Conservation (phyloP, 768 basidiomycete genomes). For the Glaciozyma antarctica region DNA sequence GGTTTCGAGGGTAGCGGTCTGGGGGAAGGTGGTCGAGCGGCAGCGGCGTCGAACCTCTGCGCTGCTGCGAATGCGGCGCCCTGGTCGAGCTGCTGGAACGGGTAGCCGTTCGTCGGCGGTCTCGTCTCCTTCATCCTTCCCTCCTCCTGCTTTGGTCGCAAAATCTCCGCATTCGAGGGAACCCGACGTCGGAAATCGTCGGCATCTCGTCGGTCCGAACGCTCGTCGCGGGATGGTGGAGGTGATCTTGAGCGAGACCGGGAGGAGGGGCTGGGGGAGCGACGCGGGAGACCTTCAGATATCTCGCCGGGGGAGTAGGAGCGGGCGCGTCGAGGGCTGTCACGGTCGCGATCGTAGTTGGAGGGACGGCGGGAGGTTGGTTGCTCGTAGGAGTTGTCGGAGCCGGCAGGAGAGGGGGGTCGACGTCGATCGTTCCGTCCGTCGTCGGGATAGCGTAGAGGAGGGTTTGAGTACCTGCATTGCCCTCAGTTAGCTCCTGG, state of each 20-base stretch:
- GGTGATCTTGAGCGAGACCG: neutral
- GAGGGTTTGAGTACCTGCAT: neutral
- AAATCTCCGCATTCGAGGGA: too few relatives aligned
- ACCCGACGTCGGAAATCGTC: neutral
- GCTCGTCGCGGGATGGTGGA: neutral
- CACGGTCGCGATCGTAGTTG: neutral
- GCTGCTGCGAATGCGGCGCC: too few relatives aligned
- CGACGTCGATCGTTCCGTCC: neutral
- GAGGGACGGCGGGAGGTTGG: neutral
- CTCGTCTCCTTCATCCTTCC: too few relatives aligned
- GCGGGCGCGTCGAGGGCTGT: neutral
- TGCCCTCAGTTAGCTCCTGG: neutral
- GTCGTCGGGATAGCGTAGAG: neutral
- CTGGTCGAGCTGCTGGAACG: too few relatives aligned
- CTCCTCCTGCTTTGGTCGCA: too few relatives aligned
- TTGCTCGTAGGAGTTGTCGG: neutral
- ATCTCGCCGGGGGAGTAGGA: constrained; percentile 4
- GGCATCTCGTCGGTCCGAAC: neutral
- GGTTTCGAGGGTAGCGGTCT: neutral
- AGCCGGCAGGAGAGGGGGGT: neutral
- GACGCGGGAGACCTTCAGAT: neutral
- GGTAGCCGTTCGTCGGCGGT: too few relatives aligned
- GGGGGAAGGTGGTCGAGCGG: neutral
- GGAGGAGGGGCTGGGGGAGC: neutral
- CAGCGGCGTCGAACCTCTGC: neutral